phyloP scores from a whole-genome alignment of 768 basidiomycete genomes.

The Lactarius sanguifluus region DNA sequence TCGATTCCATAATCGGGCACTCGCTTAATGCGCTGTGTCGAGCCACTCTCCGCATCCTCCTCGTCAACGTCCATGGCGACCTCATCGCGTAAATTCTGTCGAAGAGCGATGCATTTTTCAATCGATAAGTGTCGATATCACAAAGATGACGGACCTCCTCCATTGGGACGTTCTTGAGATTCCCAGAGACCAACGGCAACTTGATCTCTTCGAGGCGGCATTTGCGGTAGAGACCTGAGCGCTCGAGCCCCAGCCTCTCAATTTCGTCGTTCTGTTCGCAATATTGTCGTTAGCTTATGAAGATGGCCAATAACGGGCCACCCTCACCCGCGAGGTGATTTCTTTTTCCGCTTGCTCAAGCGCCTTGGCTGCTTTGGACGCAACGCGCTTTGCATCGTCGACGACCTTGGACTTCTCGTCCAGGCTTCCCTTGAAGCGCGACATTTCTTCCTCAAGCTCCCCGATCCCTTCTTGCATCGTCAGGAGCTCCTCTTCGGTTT shows the following conservation, averaged over 20 bases:
- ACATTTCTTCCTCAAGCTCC: conserved; percentile 60
- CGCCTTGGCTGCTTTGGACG: conserved; percentile 65
- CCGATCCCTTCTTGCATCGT: conserved; percentile 55
- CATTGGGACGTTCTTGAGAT: conserved; percentile 86
- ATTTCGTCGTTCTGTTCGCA: conserved; percentile 77
- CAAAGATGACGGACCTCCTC: conserved; percentile 71
- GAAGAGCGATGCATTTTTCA: neutral
- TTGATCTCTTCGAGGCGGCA: conserved; percentile 92
- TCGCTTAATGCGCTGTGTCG: conserved; percentile 58
- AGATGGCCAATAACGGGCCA: conserved; percentile 36
- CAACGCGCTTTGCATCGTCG: conserved; percentile 71
- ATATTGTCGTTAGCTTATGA: conserved; percentile 1
- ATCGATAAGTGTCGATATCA: neutral
- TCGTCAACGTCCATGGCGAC: conserved; percentile 92
- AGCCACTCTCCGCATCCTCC: conserved; percentile 67
- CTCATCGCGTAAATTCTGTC: conserved; percentile 76
- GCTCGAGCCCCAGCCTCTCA: conserved; percentile 80
- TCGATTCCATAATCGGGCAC: conserved; percentile 87
- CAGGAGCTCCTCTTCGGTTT: conserved; percentile 59
- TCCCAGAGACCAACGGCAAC: conserved; percentile 73
- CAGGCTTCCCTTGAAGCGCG: conserved; percentile 56
- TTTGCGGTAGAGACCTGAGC: conserved; percentile 84
- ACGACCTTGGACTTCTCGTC: conserved; percentile 74
- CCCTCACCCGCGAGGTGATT: conserved; percentile 67
- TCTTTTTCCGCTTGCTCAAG: conserved; percentile 91